phyloP scores from a whole-genome alignment of 73 alveolate genomes.

The Symbiodinium natans region DNA sequence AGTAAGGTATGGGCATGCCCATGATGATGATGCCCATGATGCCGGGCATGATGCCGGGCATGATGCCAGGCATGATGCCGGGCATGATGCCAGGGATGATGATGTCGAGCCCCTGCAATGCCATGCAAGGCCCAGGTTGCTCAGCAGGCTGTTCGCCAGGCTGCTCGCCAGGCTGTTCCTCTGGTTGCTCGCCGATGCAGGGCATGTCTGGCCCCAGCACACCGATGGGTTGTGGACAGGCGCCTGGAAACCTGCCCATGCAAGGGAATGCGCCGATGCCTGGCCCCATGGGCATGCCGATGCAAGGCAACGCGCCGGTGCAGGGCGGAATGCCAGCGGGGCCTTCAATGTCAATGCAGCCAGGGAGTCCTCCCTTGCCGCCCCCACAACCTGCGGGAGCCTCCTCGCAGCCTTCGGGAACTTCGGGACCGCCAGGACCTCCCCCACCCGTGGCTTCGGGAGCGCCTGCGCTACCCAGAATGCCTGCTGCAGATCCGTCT shows the following conservation, averaged over 20 bases:
- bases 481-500: background rate
- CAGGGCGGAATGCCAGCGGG: background rate
- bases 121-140: constrained; percentile 16
- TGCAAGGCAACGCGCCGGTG: background rate
- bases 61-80: constrained; percentile 12
- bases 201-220: background rate
- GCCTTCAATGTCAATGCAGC: background rate
- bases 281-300: background rate
- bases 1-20: constrained; percentile 7
- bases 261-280: constrained; percentile 2
- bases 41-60: constrained; percentile 16
- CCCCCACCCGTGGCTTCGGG: background rate
- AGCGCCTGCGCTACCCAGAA: background rate
- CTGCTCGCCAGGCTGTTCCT: constrained; percentile 6
- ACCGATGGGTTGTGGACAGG: background rate
- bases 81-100: constrained; percentile 14
- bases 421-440: no score
- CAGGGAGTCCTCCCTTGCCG: background rate
- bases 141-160: background rate
- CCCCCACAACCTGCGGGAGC: background rate
- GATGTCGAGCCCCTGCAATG: background rate
- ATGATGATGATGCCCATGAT: constrained; percentile 15
- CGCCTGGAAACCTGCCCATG: background rate
- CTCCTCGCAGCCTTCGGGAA: no score
- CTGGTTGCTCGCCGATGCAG: background rate